Conservation (phyloP, 2,329 filamentous ascomycete genomes). For the Fusarium euwallaceae region DNA sequence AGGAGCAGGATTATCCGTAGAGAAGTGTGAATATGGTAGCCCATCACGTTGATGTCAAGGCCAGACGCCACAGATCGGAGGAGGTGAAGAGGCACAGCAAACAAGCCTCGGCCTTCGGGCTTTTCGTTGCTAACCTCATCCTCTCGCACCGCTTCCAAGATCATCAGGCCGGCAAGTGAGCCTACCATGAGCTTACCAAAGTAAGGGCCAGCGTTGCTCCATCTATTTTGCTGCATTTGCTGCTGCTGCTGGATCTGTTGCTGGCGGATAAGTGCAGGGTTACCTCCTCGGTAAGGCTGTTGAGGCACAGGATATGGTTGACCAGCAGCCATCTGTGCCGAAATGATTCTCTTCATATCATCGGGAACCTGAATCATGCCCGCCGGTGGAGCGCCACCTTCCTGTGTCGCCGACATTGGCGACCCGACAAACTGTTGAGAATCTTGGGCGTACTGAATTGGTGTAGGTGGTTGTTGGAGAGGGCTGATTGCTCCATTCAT, state of each 20-base stretch:
- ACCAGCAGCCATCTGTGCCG: slow-evolving; percentile 67
- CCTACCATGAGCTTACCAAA: slow-evolving; percentile 90
- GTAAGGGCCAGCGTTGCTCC: slow-evolving; percentile 68
- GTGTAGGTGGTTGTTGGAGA: slow-evolving; percentile 66
- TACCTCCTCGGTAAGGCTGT: slow-evolving; percentile 61
- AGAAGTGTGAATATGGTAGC: slow-evolving; percentile 66
- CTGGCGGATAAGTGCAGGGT: slow-evolving; percentile 63
- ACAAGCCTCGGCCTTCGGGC: slow-evolving; percentile 75
- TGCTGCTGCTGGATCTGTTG: slow-evolving; percentile 69
- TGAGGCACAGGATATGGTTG: slow-evolving; percentile 66
- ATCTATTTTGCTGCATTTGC: slow-evolving; percentile 64
- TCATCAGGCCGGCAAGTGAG: slow-evolving; percentile 91
- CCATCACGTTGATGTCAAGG: slow-evolving; percentile 66
- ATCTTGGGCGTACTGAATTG: slow-evolving; percentile 63
- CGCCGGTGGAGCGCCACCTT: slow-evolving; percentile 57
- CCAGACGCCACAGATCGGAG: slow-evolving; percentile 62
- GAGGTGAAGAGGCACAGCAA: slow-evolving; percentile 72
- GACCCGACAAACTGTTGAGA: slow-evolving; percentile 62
- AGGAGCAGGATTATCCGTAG: slow-evolving; percentile 67
- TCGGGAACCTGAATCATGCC: slow-evolving; percentile 77
- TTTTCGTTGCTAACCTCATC: slow-evolving; percentile 74
- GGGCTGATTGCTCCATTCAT: slow-evolving; percentile 72
- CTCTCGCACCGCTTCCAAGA: slow-evolving; percentile 83
- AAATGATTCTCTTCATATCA: slow-evolving; percentile 72
- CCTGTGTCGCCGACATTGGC: slow-evolving; percentile 57